phyloP scores from a whole-genome alignment of 768 basidiomycete species.

The Mycena latifolia region DNA sequence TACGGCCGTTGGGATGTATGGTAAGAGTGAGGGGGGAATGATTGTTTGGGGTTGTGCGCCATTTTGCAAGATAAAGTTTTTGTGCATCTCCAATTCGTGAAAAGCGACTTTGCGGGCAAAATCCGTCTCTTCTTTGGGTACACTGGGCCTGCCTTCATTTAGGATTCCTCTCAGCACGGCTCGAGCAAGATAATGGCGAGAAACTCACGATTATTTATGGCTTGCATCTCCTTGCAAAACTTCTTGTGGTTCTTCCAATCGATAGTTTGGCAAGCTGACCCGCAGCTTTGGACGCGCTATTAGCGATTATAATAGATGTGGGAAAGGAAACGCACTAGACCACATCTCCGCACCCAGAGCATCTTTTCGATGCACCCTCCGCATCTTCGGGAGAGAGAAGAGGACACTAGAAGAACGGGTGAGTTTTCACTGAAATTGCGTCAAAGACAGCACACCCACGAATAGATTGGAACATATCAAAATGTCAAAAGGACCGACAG shows the following conservation, averaged over 20 bases:
- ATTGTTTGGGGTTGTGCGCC: constrained; percentile 11
- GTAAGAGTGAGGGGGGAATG: neutral
- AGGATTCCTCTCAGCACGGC: neutral
- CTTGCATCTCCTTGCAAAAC: constrained; percentile 23
- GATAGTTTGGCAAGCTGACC: constrained; percentile 13
- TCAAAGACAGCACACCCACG: constrained; percentile 3
- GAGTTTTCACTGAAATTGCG: neutral
- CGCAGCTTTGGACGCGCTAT: constrained; percentile 1
- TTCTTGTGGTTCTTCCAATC: constrained; percentile 26
- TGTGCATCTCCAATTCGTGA: constrained; percentile 14
- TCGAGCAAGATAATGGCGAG: neutral
- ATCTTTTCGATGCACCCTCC: constrained; percentile 14
- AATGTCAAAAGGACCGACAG: constrained; percentile 8
- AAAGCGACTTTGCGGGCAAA: constrained; percentile 16
- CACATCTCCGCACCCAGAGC: constrained; percentile 16
- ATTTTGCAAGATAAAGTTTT: constrained; percentile 17
- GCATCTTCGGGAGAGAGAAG: constrained; percentile 3
- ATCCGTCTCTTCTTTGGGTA: constrained; percentile 18
- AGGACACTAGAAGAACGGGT: constrained; percentile 8
- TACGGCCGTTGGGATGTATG: neutral
- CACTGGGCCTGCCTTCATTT: constrained; percentile 6
- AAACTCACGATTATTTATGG: constrained; percentile 11
- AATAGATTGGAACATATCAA: constrained; percentile 21
- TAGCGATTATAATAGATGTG: neutral
- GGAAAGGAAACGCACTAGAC: constrained; percentile 19